These are phyloP conservation scores for Isoetes engelmannii DNA, from an alignment of 83 land plant species.

Conservation along the genomic window DNA sequence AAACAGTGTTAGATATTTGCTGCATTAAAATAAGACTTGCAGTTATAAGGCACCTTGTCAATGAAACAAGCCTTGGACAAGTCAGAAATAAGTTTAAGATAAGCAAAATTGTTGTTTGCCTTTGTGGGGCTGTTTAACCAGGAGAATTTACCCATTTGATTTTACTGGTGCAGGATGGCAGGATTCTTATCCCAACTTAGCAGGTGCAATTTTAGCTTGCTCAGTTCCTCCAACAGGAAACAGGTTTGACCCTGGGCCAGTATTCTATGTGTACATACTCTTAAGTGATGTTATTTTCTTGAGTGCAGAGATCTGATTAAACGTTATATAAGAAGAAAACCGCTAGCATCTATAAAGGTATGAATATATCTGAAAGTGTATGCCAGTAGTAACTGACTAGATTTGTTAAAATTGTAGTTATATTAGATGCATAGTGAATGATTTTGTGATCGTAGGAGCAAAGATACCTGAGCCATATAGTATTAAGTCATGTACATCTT, in stretches of 20 bases:
- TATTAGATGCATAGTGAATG: background rate
- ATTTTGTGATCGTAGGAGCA: too few species aligned
- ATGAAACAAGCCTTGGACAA: too few species aligned
- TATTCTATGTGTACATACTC: background rate
- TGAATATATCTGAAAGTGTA: background rate
- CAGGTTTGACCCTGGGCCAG: constrained; percentile 19
- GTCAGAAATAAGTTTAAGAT: too few species aligned
- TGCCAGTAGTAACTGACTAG: background rate
- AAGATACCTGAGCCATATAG: too few species aligned
- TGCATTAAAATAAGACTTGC: too few species aligned
- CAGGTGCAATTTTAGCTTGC: constrained; percentile 65
- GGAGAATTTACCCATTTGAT: too few species aligned
- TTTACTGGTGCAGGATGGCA: too few species aligned
- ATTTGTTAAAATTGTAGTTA: background rate
- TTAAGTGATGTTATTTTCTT: background rate
- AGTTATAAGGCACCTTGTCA: too few species aligned
- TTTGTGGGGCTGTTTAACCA: too few species aligned
- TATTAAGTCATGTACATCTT: too few species aligned
- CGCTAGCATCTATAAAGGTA: constrained; percentile 28
- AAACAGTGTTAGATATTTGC: too few species aligned
- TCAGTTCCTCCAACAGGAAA: constrained; percentile 95
- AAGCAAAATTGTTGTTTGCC: too few species aligned
- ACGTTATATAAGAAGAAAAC: constrained; percentile 23
- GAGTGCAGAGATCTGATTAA: constrained; percentile 13
- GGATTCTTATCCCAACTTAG: constrained; percentile 34